Conservation (phyloP, 352 stramenopile genomes). For the Pythium rhizo-oryzae region DNA sequence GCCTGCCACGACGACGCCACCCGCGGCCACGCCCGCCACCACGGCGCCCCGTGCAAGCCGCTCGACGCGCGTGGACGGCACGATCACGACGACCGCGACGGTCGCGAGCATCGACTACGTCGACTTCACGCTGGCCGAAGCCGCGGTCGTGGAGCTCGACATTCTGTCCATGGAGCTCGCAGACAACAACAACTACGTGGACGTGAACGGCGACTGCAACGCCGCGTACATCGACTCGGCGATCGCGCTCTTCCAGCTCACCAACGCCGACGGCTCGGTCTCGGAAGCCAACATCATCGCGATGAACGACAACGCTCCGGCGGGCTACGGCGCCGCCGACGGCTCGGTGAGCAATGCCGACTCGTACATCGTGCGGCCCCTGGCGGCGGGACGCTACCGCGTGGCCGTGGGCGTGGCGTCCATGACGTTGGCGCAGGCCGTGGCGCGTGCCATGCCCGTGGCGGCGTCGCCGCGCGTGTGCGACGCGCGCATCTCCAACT, state of each 20-base stretch:
- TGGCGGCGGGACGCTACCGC: constrained; percentile 52
- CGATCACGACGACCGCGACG: constrained; percentile 57
- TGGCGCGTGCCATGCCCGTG: constrained; percentile 44
- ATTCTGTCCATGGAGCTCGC: constrained; percentile 67
- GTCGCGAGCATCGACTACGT: constrained; percentile 70
- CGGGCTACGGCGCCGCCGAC: constrained; percentile 45
- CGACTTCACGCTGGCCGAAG: constrained; percentile 47
- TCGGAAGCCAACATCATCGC: constrained; percentile 31
- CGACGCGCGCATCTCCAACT: constrained; percentile 54
- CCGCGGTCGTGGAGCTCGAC: constrained; percentile 55
- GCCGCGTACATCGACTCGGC: constrained; percentile 65
- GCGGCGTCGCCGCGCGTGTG: constrained; percentile 47
- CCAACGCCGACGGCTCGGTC: constrained; percentile 30
- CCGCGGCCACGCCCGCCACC: not conserved
- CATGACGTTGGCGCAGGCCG: constrained; percentile 45
- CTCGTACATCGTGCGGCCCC: constrained; percentile 49
- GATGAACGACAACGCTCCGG: constrained; percentile 51
- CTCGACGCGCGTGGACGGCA: constrained; percentile 53
- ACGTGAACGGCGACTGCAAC: constrained; percentile 77
- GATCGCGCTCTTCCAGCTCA: constrained; percentile 50
- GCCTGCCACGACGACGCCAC: not conserved
- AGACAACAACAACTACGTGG: constrained; percentile 38
- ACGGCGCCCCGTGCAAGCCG: not conserved
- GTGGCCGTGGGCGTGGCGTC: constrained; percentile 58
- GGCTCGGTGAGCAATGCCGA: constrained; percentile 56